Base-by-base conservation (phyloP, 768 basidiomycete genomes). In the Russula emetica region DNA sequence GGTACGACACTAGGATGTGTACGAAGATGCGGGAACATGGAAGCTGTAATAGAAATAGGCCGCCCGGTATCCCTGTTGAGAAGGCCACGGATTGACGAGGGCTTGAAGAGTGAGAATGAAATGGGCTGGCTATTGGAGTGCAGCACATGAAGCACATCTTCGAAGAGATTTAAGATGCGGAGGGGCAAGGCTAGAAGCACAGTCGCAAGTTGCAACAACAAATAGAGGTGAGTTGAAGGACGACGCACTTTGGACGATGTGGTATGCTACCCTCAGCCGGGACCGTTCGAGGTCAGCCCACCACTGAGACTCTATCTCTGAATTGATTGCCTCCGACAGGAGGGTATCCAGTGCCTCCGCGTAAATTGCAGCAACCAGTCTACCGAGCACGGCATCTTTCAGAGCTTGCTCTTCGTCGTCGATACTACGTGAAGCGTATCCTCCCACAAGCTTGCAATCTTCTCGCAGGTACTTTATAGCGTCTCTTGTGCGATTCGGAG, bases 301-400 rank as follows among this genome's bases (percentile, higher is more conserved):
- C 88, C 90, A 97, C 51, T 89, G 83, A 22, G 90, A 84, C 69
- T 94, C 91, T 8, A 79, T 74, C 69, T 94, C 92, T 14, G 86
- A 83, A 38, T 84, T 73, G 10, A 83, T 77, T 1, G 94, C 90
- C 70, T 91, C 84, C 11, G 77, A 71, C 63, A 96, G 73, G 62
- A 85, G 83, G 24, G 77, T 70, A 66, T 91, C 83, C 69, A 94
- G 74, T 1, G 84, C 80, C 59, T 87, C 80, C 6, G 83, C 77
- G 70, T 92, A 93, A 18, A 90, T 64, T 9, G 79, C 80, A 5
- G 84, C 78, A 0, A 83, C 74, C 5, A 87, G 69, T 70, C 79
- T 83, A 42, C 76, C 73, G 8, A 83, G 66, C 14, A 86, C 76
- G 14, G 78, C 80, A 24, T 74, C 71, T 65, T 76, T 76, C 51